These are phyloP conservation scores for Aspergillus taichungensis DNA, from an alignment of 495 filamentous ascomycete species.

Conservation along the genomic window DNA sequence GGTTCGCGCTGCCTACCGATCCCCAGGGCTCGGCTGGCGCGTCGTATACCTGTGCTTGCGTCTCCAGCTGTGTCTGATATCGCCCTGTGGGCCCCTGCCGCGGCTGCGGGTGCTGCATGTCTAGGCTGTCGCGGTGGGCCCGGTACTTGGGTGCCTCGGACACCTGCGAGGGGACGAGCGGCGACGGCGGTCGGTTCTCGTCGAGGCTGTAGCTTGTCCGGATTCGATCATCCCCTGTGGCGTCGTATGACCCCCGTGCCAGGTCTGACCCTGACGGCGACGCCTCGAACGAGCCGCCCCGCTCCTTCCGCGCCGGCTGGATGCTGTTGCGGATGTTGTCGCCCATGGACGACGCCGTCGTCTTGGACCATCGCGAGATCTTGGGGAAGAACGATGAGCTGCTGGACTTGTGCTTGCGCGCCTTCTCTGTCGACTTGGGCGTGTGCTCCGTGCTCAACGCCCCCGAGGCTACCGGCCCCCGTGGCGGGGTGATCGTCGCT, in stretches of 20 bases:
- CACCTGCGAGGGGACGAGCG: constrained; percentile 51
- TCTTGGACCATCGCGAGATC: constrained; percentile 95
- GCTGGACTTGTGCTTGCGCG: constrained; percentile 84
- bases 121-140: constrained; percentile 80
- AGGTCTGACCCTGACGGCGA: constrained; percentile 69
- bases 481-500: constrained; percentile 67
- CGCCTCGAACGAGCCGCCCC: constrained; percentile 41
- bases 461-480: constrained; percentile 44
- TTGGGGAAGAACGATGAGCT: constrained; percentile 85
- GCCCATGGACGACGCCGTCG: constrained; percentile 72
- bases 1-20: constrained; percentile 30
- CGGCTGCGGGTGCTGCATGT: constrained; percentile 86
- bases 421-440: constrained; percentile 62
- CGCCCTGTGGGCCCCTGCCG: constrained; percentile 72
- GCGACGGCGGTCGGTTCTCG: constrained; percentile 49
- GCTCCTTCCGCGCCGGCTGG: constrained; percentile 39
- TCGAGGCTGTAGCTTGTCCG: constrained; percentile 55
- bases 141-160: constrained; percentile 87
- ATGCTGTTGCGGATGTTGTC: constrained; percentile 46
- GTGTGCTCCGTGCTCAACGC: constrained; percentile 67
- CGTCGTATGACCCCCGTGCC: constrained; percentile 48
- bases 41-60: constrained; percentile 63
- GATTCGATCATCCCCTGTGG: constrained; percentile 60
- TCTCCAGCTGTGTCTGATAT: constrained; percentile 73
- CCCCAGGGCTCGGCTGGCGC: constrained; percentile 47